Evolutionary conservation across 2,329 filamentous ascomycete species (phyloP).

Genomic region (Microdochium paspali): DNA sequence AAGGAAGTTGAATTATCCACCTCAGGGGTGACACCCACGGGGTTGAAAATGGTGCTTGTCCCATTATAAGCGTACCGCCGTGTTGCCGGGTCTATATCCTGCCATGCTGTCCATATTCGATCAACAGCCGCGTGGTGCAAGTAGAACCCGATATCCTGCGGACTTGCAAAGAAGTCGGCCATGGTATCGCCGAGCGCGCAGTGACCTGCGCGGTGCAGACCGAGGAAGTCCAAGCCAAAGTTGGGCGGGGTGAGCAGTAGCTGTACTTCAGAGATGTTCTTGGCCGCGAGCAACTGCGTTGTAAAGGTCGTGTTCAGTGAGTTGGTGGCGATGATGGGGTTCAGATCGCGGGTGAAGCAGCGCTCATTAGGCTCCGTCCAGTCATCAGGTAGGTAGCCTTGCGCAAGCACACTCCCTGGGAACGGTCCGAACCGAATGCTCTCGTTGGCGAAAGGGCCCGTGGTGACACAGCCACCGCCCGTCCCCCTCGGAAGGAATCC

Average conservation of each 20-base stretch:
- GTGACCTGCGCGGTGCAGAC: neutral
- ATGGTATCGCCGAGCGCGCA: neutral
- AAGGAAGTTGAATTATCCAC: neutral
- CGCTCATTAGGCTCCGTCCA: neutral
- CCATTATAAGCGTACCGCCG: neutral
- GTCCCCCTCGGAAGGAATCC: slow-evolving; percentile 29
- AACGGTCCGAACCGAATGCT: slow-evolving; percentile 19
- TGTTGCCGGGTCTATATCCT: slow-evolving; percentile 1
- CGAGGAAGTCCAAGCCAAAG: neutral
- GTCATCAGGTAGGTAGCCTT: neutral
- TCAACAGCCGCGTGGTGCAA: slow-evolving; percentile 14
- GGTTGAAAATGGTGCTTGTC: neutral
- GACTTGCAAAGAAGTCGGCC: neutral
- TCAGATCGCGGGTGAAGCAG: neutral
- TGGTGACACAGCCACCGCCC: slow-evolving; percentile 42
- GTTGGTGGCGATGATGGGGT: neutral
- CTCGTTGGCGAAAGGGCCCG: slow-evolving; percentile 27
- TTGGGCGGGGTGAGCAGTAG: neutral
- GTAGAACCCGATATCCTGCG: slow-evolving; percentile 8
- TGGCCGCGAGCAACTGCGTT: neutral
- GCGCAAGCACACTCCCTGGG: neutral
- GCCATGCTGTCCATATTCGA: slow-evolving; percentile 10
- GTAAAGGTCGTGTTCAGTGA: neutral
- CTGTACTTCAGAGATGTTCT: neutral
- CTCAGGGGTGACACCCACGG: neutral